Evolutionary conservation across 345 rosid genomes (phyloP).

Genomic region (Eucalyptus pumila): DNA sequence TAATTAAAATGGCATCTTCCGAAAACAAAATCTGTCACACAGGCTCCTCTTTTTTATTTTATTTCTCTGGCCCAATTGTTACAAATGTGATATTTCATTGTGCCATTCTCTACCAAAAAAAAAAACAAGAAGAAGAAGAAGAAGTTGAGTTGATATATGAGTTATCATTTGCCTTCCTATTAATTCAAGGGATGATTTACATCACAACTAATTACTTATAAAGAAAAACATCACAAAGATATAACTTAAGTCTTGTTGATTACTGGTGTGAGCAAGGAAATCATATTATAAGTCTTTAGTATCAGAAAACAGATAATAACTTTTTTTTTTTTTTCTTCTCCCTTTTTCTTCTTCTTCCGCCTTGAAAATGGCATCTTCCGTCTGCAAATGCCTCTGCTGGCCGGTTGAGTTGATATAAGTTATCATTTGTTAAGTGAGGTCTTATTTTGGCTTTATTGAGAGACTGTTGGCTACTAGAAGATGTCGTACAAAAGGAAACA

Average conservation of each 20-base stretch:
- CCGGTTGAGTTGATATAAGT: neutral
- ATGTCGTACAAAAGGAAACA: neutral
- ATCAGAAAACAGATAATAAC: neutral
- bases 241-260: neutral
- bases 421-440: neutral
- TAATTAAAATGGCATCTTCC: no score
- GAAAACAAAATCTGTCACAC: no score
- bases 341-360: neutral
- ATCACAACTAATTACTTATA: neutral
- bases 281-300: neutral
- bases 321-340: neutral
- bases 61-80: neutral
- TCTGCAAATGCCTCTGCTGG: neutral
- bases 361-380: neutral
- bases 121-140: fast-evolving
- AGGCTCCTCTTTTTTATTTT: neutral
- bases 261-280: neutral
- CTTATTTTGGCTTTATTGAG: neutral
- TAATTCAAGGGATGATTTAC: neutral
- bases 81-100: neutral
- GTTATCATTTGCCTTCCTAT: neutral
- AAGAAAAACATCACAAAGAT: neutral
- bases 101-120: neutral
- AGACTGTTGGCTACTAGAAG: neutral
- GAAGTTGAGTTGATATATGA: no score